Evolutionary conservation across 139 green algal species (phyloP), one percentile per base, ranked within the genome.

Genomic region (Diplosphaera chodatii): DNA sequence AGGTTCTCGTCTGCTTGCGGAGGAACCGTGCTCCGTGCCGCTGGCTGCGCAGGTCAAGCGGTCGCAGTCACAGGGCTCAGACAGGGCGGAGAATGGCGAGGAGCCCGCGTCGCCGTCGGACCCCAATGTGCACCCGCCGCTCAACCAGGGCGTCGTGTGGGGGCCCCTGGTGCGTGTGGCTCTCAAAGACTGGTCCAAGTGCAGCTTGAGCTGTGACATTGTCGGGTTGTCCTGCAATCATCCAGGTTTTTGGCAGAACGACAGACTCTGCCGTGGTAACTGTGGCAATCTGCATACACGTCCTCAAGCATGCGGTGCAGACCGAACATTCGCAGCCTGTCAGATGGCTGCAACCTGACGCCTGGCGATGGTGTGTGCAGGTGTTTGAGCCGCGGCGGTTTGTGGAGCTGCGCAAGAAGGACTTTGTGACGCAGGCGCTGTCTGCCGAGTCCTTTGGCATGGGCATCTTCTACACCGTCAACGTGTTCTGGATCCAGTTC

Each of bases 391-490:
- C 82, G 1, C 76, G 84, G 23, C 78, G 81, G 15, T 89, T 87
- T 79, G 84, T 89, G 74, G 84, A 89, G 71, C 68, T 89, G 67
- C 76, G 84, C 37, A 83, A 89, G 71, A 80, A 86, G 55, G 71
- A 63, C 22, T 85, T 89, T 23, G 77, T 74, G 68, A 63, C 81
- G 31, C 84, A 89, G 67, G 82, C 87, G 62, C 40, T 71, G 62
- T 86, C 78, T 2, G 48, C 73, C 13, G 84, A 88, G 59, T 86
- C 82, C 6, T 75, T 81, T 30, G 82, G 84, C 27, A 87, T 89
- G 84, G 81, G 84, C 34, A 18, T 87, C 8, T 89, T 86, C 71
- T 89, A 89, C 73, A 89, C 84, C 0, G 32, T 84, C n/a, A 89
- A 89, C 59, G 79, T 87, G 21, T 85, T 87, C 69, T 75, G 78